Percentiles rank a stretch among this genome's conserved stretches.
phyloP scores from a whole-genome alignment of 306 rosid genomes.

The Acacia confusa region DNA sequence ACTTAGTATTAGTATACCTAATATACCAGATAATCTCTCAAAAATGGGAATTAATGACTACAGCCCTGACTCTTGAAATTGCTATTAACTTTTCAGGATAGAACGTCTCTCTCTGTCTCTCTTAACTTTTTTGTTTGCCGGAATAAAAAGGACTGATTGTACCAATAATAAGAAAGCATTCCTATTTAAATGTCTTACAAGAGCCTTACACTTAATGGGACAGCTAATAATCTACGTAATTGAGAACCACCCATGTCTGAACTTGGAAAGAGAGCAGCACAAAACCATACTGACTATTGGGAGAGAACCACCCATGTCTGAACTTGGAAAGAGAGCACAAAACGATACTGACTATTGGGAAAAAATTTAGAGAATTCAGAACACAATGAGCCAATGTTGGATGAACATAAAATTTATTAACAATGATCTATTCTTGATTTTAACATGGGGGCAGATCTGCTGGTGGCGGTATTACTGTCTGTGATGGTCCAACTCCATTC shows the following conservation, averaged over 20 bases:
- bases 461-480: constrained; percentile 66
- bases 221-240: constrained; percentile 23
- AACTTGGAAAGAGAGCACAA: constrained; percentile 13
- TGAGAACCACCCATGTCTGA: constrained; percentile 26
- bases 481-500: constrained; percentile 53
- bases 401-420: not conserved
- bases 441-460: constrained; percentile 51
- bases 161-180: constrained; percentile 13
- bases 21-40: not conserved
- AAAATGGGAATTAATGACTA: not conserved
- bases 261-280: constrained; percentile 5
- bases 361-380: constrained; percentile 14
- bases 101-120: not conserved
- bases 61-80: not conserved
- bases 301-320: constrained; percentile 24
- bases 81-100: not conserved
- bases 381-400: not conserved
- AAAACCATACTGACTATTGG: constrained; percentile 15
- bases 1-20: no score
- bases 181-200: not conserved
- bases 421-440: constrained; percentile 2
- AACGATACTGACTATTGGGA: constrained; percentile 7
- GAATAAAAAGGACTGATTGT: not conserved
- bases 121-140: not conserved
- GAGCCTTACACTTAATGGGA: constrained; percentile 9